Percentiles rank a stretch among this genome's conserved stretches.
phyloP scores from a whole-genome alignment of 257 asterid species.

The Jasminum sambac region DNA sequence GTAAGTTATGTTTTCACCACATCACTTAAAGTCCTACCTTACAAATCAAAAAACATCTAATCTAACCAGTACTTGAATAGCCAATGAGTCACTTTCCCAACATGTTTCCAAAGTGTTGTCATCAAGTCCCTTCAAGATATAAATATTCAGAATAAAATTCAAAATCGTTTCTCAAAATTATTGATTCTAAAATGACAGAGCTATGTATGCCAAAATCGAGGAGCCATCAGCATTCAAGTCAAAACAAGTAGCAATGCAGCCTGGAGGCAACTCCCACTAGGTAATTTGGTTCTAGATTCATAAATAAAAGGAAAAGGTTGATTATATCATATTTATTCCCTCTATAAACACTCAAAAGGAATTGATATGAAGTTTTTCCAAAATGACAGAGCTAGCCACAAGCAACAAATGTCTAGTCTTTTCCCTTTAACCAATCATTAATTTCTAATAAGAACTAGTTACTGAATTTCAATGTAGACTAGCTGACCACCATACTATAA shows the following conservation, averaged over 20 bases:
- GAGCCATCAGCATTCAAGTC: background rate
- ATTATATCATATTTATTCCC: background rate
- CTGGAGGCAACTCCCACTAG: background rate
- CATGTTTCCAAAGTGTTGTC: slow-evolving; percentile 6
- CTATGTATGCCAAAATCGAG: background rate
- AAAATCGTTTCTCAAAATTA: background rate
- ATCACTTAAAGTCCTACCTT: slow-evolving; percentile 19
- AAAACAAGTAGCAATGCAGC: background rate
- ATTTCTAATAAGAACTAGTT: background rate
- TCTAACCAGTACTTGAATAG: slow-evolving; percentile 5
- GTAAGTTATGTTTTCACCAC: slow-evolving; percentile 18
- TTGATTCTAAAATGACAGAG: background rate
- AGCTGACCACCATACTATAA: background rate
- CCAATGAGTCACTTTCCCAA: slow-evolving; percentile 7
- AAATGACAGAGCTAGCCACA: background rate
- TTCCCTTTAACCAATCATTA: background rate
- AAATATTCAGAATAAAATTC: background rate
- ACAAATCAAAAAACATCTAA: slow-evolving; percentile 22
- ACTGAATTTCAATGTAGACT: background rate
- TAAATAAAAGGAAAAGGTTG: background rate
- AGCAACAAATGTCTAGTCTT: background rate
- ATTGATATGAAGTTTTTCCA: background rate
- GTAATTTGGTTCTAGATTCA: background rate
- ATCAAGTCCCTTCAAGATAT: slow-evolving; percentile 8
- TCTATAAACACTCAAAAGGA: background rate